Evolutionary conservation across 257 asterid genomes (phyloP).

Genomic region (Rauvolfia tetraphylla): DNA sequence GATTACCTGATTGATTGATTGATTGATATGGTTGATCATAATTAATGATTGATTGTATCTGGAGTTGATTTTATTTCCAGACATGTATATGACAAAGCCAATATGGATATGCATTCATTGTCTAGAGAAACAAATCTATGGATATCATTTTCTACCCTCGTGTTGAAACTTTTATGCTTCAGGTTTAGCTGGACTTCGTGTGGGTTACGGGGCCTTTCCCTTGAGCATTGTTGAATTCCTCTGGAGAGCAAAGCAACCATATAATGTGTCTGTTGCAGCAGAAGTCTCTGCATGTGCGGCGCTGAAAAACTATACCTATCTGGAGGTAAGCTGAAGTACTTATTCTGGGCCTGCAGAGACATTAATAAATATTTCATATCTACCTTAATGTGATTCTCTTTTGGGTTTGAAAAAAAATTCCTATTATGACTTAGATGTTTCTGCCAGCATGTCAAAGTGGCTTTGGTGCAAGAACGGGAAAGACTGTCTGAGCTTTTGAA

Average conservation of each 20-base stretch:
- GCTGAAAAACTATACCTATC: slow-evolving; percentile 65
- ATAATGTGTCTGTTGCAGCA: slow-evolving; percentile 96
- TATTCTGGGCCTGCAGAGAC: not conserved
- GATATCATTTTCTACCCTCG: not conserved
- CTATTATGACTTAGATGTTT: slow-evolving; percentile 17
- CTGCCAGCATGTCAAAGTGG: slow-evolving; percentile 80
- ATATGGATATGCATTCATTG: not conserved
- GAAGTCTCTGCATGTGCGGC: slow-evolving; percentile 98
- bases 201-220: slow-evolving; percentile 97
- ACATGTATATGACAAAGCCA: not conserved
- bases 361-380: not conserved
- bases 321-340: slow-evolving; percentile 52
- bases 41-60: no score
- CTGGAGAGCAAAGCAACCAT: slow-evolving; percentile 99
- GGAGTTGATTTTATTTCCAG: no score
- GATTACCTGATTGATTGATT: no score
- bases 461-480: slow-evolving; percentile 82
- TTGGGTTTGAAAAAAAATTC: slow-evolving; percentile 1
- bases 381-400: not conserved
- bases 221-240: slow-evolving; percentile 78
- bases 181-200: slow-evolving; percentile 94
- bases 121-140: not conserved
- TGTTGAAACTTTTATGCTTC: slow-evolving; percentile 30
- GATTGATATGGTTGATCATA: no score
- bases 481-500: slow-evolving; percentile 77